Base-by-base conservation (phyloP, 106 monocot species). In the Allium fistulosum region DNA sequence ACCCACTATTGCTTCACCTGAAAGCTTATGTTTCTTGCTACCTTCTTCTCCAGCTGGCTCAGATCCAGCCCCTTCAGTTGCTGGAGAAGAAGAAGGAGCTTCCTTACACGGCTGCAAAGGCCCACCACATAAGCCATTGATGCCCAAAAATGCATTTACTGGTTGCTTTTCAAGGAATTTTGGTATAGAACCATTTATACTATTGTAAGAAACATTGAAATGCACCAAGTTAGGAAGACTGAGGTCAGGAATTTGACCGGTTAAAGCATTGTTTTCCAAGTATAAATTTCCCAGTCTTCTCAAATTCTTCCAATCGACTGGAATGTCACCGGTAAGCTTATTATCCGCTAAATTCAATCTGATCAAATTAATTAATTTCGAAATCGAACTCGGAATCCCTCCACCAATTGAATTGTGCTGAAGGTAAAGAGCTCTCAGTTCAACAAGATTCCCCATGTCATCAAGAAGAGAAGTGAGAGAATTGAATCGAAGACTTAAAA, bases 191-290 rank as follows among this genome's bases (percentile, higher is more conserved):
- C 92, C 92, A 26, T 78, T 92, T 62, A 99, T 74, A 50, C 78
- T 61, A 67, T 92, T 99, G 74, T 46, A 90, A 3, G 97, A 99
- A 22, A 92, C 89, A 62, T 99, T 90, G 75, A 99, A 90, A 65
- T 79, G 77, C 4, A 10, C 63, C 10, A 96, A 73, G 10, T 67
- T 72, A 6, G 75, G 63, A 15, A 88, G 66, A 6, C 27, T 59
- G 5, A 95, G 63, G 27, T 77, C 74, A 13, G 90, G 87, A 72
- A 94, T 80, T 73, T 76, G 61, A 37, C 90, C 90, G n/a, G 73
- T 47, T 27, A 95, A 59, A 13, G 51, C 12, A 63, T 95, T 95
- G 15, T 16, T 58, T 22, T 94, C 80, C 14, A 94, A 71, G 60
- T 74, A 77, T 22, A 94, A 75, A 12, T 76, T 83, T 8, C 65